These are phyloP conservation scores for Xylaria palmicola DNA, from an alignment of 495 filamentous ascomycete genomes.

Conservation along the genomic window DNA sequence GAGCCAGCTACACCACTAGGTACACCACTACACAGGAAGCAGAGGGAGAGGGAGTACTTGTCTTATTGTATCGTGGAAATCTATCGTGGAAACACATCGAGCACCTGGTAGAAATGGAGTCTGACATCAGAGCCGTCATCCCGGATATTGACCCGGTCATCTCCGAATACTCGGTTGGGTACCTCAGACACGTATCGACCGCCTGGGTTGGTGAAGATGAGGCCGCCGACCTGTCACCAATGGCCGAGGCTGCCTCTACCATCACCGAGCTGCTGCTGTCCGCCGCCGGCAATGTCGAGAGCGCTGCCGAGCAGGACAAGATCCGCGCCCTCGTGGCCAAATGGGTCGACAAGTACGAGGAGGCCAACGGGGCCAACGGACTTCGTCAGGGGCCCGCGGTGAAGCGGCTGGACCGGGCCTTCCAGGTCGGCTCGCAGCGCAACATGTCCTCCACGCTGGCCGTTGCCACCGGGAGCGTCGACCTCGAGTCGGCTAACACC, in stretches of 20 bases:
- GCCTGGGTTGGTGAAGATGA: conserved; percentile 76
- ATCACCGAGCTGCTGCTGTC: conserved; percentile 86
- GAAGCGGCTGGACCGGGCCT: conserved; percentile 86
- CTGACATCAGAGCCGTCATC: conserved; percentile 82
- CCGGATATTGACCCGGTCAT: conserved; percentile 88
- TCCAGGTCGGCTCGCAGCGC: conserved; percentile 89
- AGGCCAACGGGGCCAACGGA: conserved; percentile 64
- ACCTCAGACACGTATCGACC: conserved; percentile 88
- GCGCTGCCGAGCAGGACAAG: conserved; percentile 66
- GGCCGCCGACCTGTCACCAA: conserved; percentile 62
- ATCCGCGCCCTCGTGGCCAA: conserved; percentile 85
- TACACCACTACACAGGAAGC: no score
- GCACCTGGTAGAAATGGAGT: conserved; percentile 66
- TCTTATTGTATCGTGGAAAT: no score
- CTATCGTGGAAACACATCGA: no score
- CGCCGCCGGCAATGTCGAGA: conserved; percentile 73
- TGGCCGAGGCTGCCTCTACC: conserved; percentile 79
- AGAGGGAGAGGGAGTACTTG: no score
- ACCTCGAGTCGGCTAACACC: conserved; percentile 87
- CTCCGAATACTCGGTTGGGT: conserved; percentile 91
- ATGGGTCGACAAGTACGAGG: conserved; percentile 79
- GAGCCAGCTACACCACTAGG: no score
- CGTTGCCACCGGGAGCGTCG: conserved; percentile 77
- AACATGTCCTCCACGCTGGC: conserved; percentile 95
- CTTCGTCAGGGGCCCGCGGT: conserved; percentile 65